Evolutionary conservation across 805 yeast species (phyloP).

Genomic region (Myxozyma neotropica): DNA sequence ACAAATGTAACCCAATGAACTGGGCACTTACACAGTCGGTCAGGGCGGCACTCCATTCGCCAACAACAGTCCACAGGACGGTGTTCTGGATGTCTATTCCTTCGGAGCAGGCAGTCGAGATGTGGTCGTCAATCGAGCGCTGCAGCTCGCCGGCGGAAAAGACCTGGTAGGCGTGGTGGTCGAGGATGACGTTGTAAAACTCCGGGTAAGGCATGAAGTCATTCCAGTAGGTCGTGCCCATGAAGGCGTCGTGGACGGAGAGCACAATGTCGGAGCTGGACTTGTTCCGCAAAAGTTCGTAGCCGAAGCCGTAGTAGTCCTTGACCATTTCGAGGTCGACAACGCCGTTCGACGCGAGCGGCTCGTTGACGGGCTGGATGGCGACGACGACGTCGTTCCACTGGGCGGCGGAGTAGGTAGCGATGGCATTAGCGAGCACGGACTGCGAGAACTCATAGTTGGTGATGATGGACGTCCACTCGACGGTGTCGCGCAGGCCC

Average conservation of each 20-base stretch:
- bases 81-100: conserved; percentile 46
- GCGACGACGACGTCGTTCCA: conserved; percentile 76
- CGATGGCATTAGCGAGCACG: conserved; percentile 56
- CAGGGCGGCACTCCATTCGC: conserved; percentile 91
- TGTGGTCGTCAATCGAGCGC: conserved; percentile 62
- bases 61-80: conserved; percentile 67
- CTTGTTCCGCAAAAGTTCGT: conserved; percentile 59
- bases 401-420: conserved; percentile 62
- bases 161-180: conserved; percentile 88
- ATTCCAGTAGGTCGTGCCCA: conserved; percentile 60
- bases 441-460: conserved; percentile 57
- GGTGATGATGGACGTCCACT: conserved; percentile 54
- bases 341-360: conserved; percentile 61
- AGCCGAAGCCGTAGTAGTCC: conserved; percentile 63
- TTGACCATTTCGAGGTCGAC: conserved; percentile 61
- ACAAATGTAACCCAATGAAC: too few species aligned
- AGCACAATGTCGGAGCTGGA: conserved; percentile 52
- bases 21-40: conserved; percentile 66
- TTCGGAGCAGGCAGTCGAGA: conserved; percentile 57
- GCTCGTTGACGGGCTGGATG: conserved; percentile 84
- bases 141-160: conserved; percentile 66
- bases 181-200: conserved; percentile 72
- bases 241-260: conserved; percentile 76
- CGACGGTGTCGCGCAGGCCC: conserved; percentile 47
- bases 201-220: conserved; percentile 50